These are phyloP conservation scores for Sporisorium exsertum DNA, from an alignment of 1,284 basidiomycete species.

Conservation along the genomic window DNA sequence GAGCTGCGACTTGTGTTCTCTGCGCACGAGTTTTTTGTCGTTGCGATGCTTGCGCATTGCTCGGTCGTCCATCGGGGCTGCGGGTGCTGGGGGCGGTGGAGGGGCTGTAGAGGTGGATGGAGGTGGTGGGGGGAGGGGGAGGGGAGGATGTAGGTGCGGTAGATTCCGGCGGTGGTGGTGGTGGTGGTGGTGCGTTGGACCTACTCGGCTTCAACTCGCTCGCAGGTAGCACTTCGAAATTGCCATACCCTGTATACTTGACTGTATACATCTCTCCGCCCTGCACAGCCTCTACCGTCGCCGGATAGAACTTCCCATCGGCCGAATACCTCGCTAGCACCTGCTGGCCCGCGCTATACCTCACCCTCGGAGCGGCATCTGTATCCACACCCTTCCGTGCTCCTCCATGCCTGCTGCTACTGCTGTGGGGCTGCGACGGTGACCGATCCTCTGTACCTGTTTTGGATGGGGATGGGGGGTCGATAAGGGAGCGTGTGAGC, in stretches of 20 bases:
- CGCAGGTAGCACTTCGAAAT: slow-evolving; percentile 86
- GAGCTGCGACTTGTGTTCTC: slow-evolving; percentile 88
- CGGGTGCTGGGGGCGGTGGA: neutral
- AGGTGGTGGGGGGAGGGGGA: too few species aligned
- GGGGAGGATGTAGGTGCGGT: too few species aligned
- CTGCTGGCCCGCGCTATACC: slow-evolving; percentile 81
- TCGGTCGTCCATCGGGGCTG: slow-evolving; percentile 20
- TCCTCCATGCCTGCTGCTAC: neutral
- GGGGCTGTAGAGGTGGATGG: slow-evolving; percentile 65
- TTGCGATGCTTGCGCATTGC: slow-evolving; percentile 81
- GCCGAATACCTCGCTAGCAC: slow-evolving; percentile 84
- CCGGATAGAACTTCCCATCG: slow-evolving; percentile 60
- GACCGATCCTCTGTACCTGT: neutral
- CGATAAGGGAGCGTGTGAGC: slow-evolving; percentile 74
- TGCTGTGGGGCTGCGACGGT: neutral
- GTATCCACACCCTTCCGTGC: neutral
- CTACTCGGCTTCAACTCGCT: slow-evolving; percentile 75
- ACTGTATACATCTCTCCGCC: slow-evolving; percentile 86
- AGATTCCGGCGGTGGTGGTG: slow-evolving; percentile 75
- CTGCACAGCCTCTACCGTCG: slow-evolving; percentile 75
- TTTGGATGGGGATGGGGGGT: neutral
- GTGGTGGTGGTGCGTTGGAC: neutral
- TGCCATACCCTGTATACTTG: slow-evolving; percentile 93
- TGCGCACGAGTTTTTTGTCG: slow-evolving; percentile 90
- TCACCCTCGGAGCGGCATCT: neutral